Percentiles rank a stretch among this genome's conserved stretches.
Evolutionary conservation across 1,284 basidiomycete genomes (phyloP).

Genomic region (Moesziomyces sp.): DNA sequence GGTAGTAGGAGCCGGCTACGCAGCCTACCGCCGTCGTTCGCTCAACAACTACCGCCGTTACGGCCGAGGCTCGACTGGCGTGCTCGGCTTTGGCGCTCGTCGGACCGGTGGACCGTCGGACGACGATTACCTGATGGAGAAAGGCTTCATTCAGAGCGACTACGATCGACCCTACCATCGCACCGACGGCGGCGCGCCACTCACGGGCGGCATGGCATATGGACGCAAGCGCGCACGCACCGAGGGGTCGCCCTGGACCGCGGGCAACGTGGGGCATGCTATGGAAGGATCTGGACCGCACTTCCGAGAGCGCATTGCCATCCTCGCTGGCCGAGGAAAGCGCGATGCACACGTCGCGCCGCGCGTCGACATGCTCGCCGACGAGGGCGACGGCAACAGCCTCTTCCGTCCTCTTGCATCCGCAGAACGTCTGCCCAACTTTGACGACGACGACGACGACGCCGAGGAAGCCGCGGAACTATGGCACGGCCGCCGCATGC

Average conservation of each 20-base stretch:
- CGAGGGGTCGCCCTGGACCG: conserved; percentile 36
- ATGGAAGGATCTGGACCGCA: conserved; percentile 60
- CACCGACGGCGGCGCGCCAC: conserved; percentile 7
- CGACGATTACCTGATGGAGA: conserved; percentile 48
- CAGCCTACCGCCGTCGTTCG: conserved; percentile 43
- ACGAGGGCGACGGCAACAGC: conserved; percentile 50
- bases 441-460: conserved; percentile 29
- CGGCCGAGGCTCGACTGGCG: conserved; percentile 41
- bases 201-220: conserved; percentile 14
- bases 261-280: conserved; percentile 56
- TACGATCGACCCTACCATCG: conserved; percentile 37
- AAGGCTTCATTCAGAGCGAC: conserved; percentile 26
- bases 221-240: conserved; percentile 26
- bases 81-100: conserved; percentile 35
- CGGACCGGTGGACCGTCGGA: conserved; percentile 16
- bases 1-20: conserved; percentile 54
- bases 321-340: conserved; percentile 52
- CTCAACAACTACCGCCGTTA: conserved; percentile 44
- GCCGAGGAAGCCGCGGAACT: conserved; percentile 20
- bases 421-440: conserved; percentile 1
- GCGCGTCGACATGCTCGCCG: conserved; percentile 64
- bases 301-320: conserved; percentile 53
- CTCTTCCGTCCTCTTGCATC: conserved; percentile 12
- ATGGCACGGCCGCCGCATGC: conserved; percentile 21
- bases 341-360: conserved; percentile 22